These are phyloP conservation scores for Saposhnikovia divaricata DNA, from an alignment of 129 eudicot genomes.

Conservation along the genomic window DNA sequence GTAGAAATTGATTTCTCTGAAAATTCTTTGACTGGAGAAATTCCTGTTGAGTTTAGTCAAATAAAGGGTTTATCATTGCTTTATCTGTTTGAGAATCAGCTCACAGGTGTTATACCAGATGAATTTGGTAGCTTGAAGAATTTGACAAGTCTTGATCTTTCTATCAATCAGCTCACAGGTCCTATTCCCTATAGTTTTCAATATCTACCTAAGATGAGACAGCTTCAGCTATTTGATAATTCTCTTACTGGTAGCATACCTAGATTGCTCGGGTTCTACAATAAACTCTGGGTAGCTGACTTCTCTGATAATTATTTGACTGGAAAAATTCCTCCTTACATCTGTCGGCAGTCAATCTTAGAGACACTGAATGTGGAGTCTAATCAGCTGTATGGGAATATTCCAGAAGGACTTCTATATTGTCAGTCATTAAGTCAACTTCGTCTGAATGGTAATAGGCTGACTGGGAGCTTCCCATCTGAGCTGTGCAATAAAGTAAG, in stretches of 20 bases:
- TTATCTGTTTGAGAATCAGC: slow-evolving; percentile 70
- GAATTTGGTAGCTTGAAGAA: slow-evolving; percentile 54
- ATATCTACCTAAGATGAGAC: slow-evolving; percentile 54
- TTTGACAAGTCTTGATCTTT: slow-evolving; percentile 67
- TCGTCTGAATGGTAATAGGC: slow-evolving; percentile 52
- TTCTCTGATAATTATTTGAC: slow-evolving; percentile 57
- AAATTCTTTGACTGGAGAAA: slow-evolving; percentile 61
- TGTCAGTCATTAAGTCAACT: slow-evolving; percentile 70
- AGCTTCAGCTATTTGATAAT: slow-evolving; percentile 75
- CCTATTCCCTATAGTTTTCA: slow-evolving; percentile 77
- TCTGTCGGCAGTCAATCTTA: slow-evolving; percentile 57
- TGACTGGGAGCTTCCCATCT: slow-evolving; percentile 78
- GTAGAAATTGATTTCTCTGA: slow-evolving; percentile 85
- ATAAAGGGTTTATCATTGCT: slow-evolving; percentile 53
- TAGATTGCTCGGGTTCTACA: slow-evolving; percentile 57
- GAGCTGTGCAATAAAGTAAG: slow-evolving; percentile 54
- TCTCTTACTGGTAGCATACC: slow-evolving; percentile 71
- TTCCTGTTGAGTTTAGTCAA: slow-evolving; percentile 57
- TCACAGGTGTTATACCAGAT: slow-evolving; percentile 68
- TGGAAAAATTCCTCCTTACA: slow-evolving; percentile 67
- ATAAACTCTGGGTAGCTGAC: slow-evolving; percentile 81
- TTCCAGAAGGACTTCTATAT: slow-evolving; percentile 52
- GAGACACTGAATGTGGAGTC: slow-evolving; percentile 64
- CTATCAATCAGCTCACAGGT: slow-evolving; percentile 70
- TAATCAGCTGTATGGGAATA: slow-evolving; percentile 57